A percentile compares a stretch with the other conserved stretches of the same genome.
Conservation (phyloP, 129 eudicot species). For the Flaveria linearis region DNA sequence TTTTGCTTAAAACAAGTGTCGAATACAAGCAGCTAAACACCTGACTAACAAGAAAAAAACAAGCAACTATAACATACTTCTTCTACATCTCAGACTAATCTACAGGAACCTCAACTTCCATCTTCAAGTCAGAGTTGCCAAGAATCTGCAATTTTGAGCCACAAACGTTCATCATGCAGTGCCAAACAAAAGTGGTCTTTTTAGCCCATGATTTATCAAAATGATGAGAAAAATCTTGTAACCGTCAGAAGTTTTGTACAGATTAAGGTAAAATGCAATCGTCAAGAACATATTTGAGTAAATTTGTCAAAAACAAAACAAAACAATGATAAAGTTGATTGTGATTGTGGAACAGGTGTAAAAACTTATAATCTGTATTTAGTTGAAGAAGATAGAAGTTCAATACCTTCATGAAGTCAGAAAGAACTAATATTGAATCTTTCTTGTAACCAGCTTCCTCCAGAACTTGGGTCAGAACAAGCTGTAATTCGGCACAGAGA, state of each 20-base stretch:
- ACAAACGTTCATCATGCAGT: conserved; percentile 5
- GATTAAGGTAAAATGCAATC: conserved; percentile 5
- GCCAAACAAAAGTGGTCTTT: conserved; percentile 9
- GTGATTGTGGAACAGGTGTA: not conserved
- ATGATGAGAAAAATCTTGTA: not conserved
- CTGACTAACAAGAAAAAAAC: not conserved
- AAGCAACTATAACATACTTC: not conserved
- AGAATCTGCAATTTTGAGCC: conserved; percentile 59
- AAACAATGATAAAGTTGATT: not conserved
- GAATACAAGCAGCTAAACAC: not conserved
- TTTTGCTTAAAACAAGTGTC: not conserved
- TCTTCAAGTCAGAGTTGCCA: conserved; percentile 69
- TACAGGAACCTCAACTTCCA: conserved; percentile 95
- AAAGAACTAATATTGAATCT: conserved; percentile 62
- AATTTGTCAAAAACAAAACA: not conserved
- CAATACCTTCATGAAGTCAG: conserved; percentile 85
- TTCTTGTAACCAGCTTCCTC: conserved; percentile 91
- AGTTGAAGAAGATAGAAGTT: conserved; percentile 2
- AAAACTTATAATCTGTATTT: not conserved
- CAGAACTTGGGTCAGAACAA: conserved; percentile 74
- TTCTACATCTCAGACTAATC: conserved; percentile 43
- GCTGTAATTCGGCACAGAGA: conserved; percentile 41
- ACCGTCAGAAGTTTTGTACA: not conserved
- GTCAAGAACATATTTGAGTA: not conserved
- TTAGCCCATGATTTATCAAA: not conserved